phyloP scores from a whole-genome alignment of 2,329 filamentous ascomycete genomes.

The Ascochyta pisi region DNA sequence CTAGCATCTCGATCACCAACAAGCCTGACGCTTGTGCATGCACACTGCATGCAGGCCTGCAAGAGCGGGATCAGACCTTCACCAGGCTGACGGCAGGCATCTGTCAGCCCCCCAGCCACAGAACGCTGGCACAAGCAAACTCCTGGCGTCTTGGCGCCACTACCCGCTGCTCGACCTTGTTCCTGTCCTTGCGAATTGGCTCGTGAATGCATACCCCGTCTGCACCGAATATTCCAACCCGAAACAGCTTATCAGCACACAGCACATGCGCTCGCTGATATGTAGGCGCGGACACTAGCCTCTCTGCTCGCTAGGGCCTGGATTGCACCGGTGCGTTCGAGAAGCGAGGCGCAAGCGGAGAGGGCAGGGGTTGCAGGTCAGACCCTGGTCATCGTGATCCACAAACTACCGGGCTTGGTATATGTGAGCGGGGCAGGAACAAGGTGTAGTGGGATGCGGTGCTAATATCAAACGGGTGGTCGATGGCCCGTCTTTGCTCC shows the following conservation, averaged over 20 bases:
- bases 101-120: neutral
- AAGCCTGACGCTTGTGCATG: neutral
- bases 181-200: neutral
- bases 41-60: slow-evolving; percentile 11
- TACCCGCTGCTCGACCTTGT: neutral
- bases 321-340: slow-evolving; percentile 1
- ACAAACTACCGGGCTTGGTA: neutral
- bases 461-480: neutral
- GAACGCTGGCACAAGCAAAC: neutral
- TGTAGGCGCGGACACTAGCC: slow-evolving; percentile 13
- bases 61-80: slow-evolving; percentile 6
- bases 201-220: neutral
- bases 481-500: neutral
- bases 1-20: slow-evolving; percentile 3
- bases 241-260: slow-evolving; percentile 5
- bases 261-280: slow-evolving; percentile 14
- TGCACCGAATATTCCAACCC: slow-evolving; percentile 6
- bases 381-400: neutral
- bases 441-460: slow-evolving; percentile 1
- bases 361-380: slow-evolving; percentile 1
- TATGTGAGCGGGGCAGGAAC: slow-evolving; percentile 5
- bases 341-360: slow-evolving; percentile 14
- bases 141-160: neutral
- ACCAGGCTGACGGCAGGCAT: neutral
- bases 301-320: neutral